These are phyloP conservation scores for Paracorniculantispora psalliotae DNA, from an alignment of 2,329 filamentous ascomycete genomes.

Conservation along the genomic window DNA sequence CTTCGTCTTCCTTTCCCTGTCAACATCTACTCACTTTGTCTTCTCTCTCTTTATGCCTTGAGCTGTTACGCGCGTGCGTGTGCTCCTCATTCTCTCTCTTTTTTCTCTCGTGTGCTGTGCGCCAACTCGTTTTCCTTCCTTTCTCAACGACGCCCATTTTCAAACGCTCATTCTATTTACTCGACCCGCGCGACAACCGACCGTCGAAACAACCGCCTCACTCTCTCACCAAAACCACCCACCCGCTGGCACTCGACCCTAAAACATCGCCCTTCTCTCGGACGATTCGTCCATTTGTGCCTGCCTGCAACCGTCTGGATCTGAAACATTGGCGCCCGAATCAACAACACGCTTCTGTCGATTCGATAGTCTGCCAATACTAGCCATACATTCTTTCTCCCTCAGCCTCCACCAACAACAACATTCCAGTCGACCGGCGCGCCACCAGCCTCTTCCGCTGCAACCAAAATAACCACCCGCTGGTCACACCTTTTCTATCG, in stretches of 20 bases:
- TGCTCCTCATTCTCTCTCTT: slow-evolving; percentile 5
- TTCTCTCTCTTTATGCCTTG: not conserved
- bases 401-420: slow-evolving; percentile 7
- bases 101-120: slow-evolving; percentile 13
- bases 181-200: not conserved
- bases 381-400: slow-evolving; percentile 14
- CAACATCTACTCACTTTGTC: not conserved
- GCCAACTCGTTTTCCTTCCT: slow-evolving; percentile 10
- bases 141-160: not conserved
- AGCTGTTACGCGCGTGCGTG: slow-evolving; percentile 14
- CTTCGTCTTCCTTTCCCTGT: slow-evolving; percentile 2
- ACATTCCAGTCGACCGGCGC: slow-evolving; percentile 12
- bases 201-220: not conserved
- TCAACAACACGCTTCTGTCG: not conserved
- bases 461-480: slow-evolving; percentile 5
- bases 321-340: slow-evolving; percentile 11
- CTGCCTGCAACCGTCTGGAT: not conserved
- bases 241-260: not conserved
- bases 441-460: slow-evolving; percentile 9
- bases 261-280: not conserved
- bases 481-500: not conserved
- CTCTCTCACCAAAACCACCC: slow-evolving; percentile 5
- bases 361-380: slow-evolving; percentile 9
- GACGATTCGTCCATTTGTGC: not conserved
- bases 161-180: slow-evolving; percentile 4